Evolutionary conservation across 148 eudicot genomes (phyloP), one percentile per base, ranked within the genome.

Genomic region (Spergularia bocconei): DNA sequence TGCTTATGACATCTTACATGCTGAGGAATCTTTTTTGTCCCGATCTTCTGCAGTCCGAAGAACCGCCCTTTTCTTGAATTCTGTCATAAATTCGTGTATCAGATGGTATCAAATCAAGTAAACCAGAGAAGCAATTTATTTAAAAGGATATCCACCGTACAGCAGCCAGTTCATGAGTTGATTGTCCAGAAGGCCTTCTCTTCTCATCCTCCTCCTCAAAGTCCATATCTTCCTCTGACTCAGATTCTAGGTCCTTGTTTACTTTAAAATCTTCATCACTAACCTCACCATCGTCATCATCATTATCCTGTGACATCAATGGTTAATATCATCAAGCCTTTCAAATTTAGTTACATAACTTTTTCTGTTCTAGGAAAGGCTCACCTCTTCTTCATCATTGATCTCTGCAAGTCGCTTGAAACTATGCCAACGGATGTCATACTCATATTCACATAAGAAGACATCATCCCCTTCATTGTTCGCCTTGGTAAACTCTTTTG

Each of bases 351-450:
- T 47, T 17, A 63, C 21, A 70, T n/a, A 64, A 64, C 64, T 63
- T 60, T 17, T 33, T 71, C 29, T 33, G 15, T 65, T 29, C 39
- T 58, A n/a, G 33, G 13, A 13, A 76, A 54, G 77, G 61, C 86
- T 80, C 78, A 96, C 99, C 83, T 82, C 87, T 67, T 87, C 97
- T 41, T 21, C 73, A 44, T 82, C 78, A 65, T 88, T 88, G 47
- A 89, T 86, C 69, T 96, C 97, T 2, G 94, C 93, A 70, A 92
- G 88, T 50, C 97, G 88, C 85, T 96, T 96, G 89, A 96, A 96
- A 79, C 90, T 91, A 75, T 88, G 94, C 90, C 94, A 89, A n/a
- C 75, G 88, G 52, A 85, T 81, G 74, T 96, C 99, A 76, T 96
- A 96, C 61, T 92, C 98, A 70, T 96, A 96, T 70, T 96, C 99